Percentiles rank a stretch among this genome's conserved stretches.
These are phyloP conservation scores for Plenodomus lindquistii DNA, from an alignment of 2,329 filamentous ascomycete species.

Conservation along the genomic window DNA sequence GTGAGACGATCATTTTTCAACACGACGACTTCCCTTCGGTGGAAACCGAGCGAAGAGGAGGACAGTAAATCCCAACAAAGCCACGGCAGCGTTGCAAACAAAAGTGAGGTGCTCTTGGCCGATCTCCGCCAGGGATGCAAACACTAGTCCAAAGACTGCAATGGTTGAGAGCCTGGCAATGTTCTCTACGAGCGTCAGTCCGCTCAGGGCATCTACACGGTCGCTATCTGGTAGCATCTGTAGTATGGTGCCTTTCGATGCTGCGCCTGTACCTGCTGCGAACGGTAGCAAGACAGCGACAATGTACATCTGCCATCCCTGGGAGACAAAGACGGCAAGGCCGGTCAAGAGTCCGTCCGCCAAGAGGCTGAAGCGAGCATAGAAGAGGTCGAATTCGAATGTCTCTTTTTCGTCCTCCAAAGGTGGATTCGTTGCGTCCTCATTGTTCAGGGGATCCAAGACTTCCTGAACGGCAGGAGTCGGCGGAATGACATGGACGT, in stretches of 20 bases:
- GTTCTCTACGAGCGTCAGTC: conserved; percentile 72
- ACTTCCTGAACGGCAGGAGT: conserved; percentile 36
- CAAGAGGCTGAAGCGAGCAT: conserved; percentile 67
- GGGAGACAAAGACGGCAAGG: conserved; percentile 63
- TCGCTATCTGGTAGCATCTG: conserved; percentile 68
- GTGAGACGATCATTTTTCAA: conserved; percentile 2
- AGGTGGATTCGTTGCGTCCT: conserved; percentile 52
- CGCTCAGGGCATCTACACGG: conserved; percentile 68
- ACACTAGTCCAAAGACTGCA: conserved; percentile 69
- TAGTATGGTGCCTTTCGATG: conserved; percentile 73
- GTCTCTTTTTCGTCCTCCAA: conserved; percentile 49
- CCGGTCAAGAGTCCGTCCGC: conserved; percentile 68
- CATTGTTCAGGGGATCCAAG: conserved; percentile 56
- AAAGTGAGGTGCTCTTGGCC: conserved; percentile 67
- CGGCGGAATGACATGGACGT: conserved; percentile 27
- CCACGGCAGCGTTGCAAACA: conserved; percentile 65
- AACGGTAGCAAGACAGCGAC: conserved; percentile 68
- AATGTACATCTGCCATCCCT: conserved; percentile 71
- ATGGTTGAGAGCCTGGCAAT: conserved; percentile 65
- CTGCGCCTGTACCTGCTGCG: conserved; percentile 69
- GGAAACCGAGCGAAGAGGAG: conserved; percentile 53
- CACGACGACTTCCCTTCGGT: conserved; percentile 43
- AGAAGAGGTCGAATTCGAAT: conserved; percentile 68
- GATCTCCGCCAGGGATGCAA: conserved; percentile 63
- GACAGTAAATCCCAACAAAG: conserved; percentile 55